Evolutionary conservation across 1,284 basidiomycete genomes (phyloP).

Genomic region (Psilocybe mexicana): DNA sequence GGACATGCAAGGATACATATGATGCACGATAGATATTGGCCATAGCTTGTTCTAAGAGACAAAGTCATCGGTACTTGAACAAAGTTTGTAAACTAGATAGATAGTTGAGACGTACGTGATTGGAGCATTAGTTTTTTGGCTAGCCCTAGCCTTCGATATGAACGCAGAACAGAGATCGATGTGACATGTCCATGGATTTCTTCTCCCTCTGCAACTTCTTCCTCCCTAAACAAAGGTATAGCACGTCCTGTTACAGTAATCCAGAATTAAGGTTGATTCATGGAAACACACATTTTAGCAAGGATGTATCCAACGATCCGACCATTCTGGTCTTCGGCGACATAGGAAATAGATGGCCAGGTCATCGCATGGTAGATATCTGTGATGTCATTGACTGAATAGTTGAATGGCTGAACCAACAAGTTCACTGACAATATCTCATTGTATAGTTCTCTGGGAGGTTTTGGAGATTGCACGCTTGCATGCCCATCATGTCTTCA

Average conservation of each 20-base stretch:
- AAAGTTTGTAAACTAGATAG: background rate
- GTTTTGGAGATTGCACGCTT: slow-evolving; percentile 90
- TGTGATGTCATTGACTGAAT: slow-evolving; percentile 34
- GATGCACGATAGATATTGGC: slow-evolving; percentile 79
- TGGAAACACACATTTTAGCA: slow-evolving; percentile 82
- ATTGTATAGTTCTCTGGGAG: slow-evolving; percentile 93
- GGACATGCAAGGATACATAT: slow-evolving; percentile 90
- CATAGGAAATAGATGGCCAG: slow-evolving; percentile 96
- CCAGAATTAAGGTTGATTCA: background rate
- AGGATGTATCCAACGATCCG: slow-evolving; percentile 96
- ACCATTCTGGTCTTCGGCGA: slow-evolving; percentile 93
- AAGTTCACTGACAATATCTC: slow-evolving; percentile 74
- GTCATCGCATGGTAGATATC: slow-evolving; percentile 95
- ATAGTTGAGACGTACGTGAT: slow-evolving; percentile 64
- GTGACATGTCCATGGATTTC: slow-evolving; percentile 90
- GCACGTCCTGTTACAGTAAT: background rate
- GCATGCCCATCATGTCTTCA: slow-evolving; percentile 78
- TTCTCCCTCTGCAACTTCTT: slow-evolving; percentile 62
- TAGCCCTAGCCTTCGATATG: slow-evolving; percentile 86
- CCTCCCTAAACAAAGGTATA: slow-evolving; percentile 50
- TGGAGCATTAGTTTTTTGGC: slow-evolving; percentile 94
- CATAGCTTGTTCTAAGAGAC: slow-evolving; percentile 83
- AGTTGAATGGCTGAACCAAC: background rate
- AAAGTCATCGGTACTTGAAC: background rate
- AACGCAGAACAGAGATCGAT: slow-evolving; percentile 91